Base-by-base conservation (phyloP, 192 early-diverging fungal genomes). In the Linnemannia schmuckeri region DNA sequence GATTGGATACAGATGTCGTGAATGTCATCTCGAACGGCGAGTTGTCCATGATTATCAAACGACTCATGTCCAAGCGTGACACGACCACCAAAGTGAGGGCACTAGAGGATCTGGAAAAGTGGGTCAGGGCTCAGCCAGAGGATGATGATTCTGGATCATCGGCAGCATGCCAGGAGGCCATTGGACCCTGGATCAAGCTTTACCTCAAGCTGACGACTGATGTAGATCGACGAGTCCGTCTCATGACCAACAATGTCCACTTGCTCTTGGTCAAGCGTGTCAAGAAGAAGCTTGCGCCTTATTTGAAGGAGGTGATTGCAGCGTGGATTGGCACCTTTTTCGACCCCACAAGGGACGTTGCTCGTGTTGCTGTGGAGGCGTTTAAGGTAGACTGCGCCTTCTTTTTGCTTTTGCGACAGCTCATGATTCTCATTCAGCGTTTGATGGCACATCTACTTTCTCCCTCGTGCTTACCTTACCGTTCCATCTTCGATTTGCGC, bases 51-150 rank as follows among this genome's bases (percentile, higher is more conserved):
- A 93, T 98, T 63, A 81, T 99, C 40, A 97, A 97, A 82, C 94
- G 94, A 75, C 91, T 98, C 40, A 87, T 87, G 79, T 89, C 93
- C 27, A 99, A 99, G 83, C 93, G 94, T 69, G 98, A 99, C 80
- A 88, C 96, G 10, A 94, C 90, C 40, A 99, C 98, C 69, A 96
- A 95, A 87, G 85, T 95, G 38, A 97, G 96, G 38, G 98, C 97
- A 7, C 87, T 97, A 42, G 96, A 96, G 57, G 97, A 98, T 77
- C 82, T 99, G 24, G 89, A 91, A 61, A 82, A 79, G 17, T 97
- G 97, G 85, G 88, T 94, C n/a, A 88, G 89, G 41, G 73, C 75
- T 33, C 81, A 86, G 40, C 78, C 84, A 18, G 77, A 80, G 18
- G 80, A 93, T 57, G 81, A 90, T 2, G 83, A 91, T 38, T 54